A percentile compares a stretch with the other conserved stretches of the same genome.
Conservation (phyloP, 2,329 filamentous ascomycete species). For the Blastomyces percursus region DNA sequence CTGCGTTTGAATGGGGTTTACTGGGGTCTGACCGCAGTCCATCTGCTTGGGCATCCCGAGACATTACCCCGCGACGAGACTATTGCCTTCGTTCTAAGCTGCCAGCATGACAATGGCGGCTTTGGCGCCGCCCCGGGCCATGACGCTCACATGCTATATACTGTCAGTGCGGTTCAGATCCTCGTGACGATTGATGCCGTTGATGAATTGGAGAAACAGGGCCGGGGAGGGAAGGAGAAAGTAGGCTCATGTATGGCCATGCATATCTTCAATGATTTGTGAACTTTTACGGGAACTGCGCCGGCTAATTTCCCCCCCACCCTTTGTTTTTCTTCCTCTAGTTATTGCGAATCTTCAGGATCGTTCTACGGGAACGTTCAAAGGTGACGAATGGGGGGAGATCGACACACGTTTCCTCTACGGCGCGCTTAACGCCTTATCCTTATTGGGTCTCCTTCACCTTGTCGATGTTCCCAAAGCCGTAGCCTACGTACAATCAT, state of each 20-base stretch:
- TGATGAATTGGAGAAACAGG: conserved; percentile 63
- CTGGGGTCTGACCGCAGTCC: conserved; percentile 84
- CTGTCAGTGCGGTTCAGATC: conserved; percentile 88
- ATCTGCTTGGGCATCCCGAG: conserved; percentile 70
- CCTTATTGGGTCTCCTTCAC: conserved; percentile 62
- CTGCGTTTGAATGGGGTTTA: conserved; percentile 91
- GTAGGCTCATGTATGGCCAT: conserved; percentile 63
- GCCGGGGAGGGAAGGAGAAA: conserved; percentile 55
- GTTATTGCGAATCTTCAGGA: conserved; percentile 79
- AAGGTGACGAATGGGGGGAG: conserved; percentile 93
- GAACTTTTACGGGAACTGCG: neutral
- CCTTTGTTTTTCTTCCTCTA: conserved; percentile 19
- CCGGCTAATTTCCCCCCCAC: neutral
- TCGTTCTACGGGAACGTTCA: conserved; percentile 69
- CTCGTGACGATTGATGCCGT: conserved; percentile 77
- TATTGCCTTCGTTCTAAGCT: conserved; percentile 91
- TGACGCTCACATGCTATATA: conserved; percentile 93
- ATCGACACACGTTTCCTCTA: conserved; percentile 92
- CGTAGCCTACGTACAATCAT: conserved; percentile 65
- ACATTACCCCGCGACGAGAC: conserved; percentile 70
- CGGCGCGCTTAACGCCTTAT: conserved; percentile 77
- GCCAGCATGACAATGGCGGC: conserved; percentile 75
- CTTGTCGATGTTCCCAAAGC: conserved; percentile 71
- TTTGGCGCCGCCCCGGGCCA: conserved; percentile 92
- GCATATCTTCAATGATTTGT: conserved; percentile 10